phyloP scores from a whole-genome alignment of 495 filamentous ascomycete species.

The Acidomyces sp. region DNA sequence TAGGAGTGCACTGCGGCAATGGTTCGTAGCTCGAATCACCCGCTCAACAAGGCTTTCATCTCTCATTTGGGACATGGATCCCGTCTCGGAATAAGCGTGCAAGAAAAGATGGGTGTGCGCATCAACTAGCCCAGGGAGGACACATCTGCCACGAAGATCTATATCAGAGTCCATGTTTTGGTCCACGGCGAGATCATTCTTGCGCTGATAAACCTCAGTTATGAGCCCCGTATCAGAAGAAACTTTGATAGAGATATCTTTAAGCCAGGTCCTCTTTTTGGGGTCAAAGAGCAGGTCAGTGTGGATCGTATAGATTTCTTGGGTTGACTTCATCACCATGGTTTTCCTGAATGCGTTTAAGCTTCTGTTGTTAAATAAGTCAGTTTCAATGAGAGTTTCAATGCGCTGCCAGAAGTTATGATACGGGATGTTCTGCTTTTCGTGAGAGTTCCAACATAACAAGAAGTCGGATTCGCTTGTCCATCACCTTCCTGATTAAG shows the following conservation, averaged over 20 bases:
- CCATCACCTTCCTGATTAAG: no score
- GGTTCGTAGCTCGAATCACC: constrained; percentile 38
- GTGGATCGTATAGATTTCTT: constrained; percentile 29
- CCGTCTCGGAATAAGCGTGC: constrained; percentile 35
- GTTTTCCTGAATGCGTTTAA: no score
- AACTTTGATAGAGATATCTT: constrained; percentile 31
- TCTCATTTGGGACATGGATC: constrained; percentile 35
- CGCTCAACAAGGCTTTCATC: constrained; percentile 38
- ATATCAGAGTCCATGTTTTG: constrained; percentile 23
- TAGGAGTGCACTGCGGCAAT: constrained; percentile 36
- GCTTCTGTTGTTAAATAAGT: no score
- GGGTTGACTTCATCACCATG: constrained; percentile 10
- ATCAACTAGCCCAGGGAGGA: constrained; percentile 41
- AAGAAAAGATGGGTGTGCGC: constrained; percentile 43
- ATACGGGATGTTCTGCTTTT: no score
- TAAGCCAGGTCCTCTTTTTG: constrained; percentile 32
- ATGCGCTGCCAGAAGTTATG: no score
- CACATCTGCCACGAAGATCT: constrained; percentile 35
- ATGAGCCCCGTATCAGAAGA: constrained; percentile 31
- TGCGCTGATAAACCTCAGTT: constrained; percentile 25
- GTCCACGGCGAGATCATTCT: constrained; percentile 7
- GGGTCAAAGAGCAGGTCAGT: constrained; percentile 37
- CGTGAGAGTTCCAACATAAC: no score
- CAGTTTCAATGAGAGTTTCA: no score
- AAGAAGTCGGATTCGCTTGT: no score